Conservation (phyloP, 2,329 filamentous ascomycete species). For the Beauveria scarabaeidicola region DNA sequence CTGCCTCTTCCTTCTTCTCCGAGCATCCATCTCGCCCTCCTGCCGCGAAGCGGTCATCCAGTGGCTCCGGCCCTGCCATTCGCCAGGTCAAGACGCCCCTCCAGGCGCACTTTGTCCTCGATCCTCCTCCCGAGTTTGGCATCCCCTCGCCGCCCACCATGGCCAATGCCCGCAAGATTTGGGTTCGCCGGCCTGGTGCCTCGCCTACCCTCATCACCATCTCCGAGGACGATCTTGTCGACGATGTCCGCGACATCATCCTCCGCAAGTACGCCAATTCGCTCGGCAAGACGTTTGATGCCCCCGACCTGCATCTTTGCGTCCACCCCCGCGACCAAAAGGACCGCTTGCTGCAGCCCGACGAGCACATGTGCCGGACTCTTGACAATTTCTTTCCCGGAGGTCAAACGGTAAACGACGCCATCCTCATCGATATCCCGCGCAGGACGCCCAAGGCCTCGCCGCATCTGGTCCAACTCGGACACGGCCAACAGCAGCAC, state of each 20-base stretch:
- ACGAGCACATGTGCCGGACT: constrained; percentile 71
- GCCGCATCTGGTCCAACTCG: constrained; percentile 38
- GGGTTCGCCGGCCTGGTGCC: constrained; percentile 80
- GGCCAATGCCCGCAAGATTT: constrained; percentile 68
- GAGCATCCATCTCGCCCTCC: neutral
- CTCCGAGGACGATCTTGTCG: constrained; percentile 81
- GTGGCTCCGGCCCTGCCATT: constrained; percentile 21
- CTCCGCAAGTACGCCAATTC: constrained; percentile 91
- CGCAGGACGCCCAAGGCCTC: constrained; percentile 74
- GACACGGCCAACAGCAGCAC: neutral
- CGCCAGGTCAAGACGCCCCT: constrained; percentile 15
- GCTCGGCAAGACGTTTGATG: constrained; percentile 77
- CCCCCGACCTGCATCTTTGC: constrained; percentile 77
- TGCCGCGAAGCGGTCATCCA: neutral
- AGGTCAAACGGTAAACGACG: constrained; percentile 81
- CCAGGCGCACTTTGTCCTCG: constrained; percentile 10
- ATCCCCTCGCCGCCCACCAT: constrained; percentile 28
- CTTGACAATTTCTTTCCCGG: constrained; percentile 78
- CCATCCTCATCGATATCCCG: constrained; percentile 82
- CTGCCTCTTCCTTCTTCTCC: neutral
- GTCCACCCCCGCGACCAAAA: constrained; percentile 62
- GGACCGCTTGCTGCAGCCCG: constrained; percentile 70
- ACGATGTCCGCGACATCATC: constrained; percentile 89
- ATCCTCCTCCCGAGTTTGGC: constrained; percentile 27
- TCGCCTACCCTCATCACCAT: constrained; percentile 84